Conservation (phyloP, 2,329 filamentous ascomycete genomes). For the Monosporascus sp. region DNA sequence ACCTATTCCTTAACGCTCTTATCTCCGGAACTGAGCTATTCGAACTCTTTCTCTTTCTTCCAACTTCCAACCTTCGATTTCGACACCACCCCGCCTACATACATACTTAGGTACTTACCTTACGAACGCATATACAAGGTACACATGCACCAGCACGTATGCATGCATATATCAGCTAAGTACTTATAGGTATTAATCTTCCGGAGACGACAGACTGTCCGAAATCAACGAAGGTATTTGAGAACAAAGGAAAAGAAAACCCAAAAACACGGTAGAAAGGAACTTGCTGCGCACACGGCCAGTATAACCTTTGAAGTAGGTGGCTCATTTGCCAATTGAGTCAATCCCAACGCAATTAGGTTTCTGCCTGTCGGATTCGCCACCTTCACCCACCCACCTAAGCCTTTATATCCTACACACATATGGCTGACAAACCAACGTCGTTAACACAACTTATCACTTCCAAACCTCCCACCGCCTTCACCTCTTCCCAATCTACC, state of each 20-base stretch:
- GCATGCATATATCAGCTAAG: neutral
- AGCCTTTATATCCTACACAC: constrained; percentile 3
- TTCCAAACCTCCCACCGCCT: constrained; percentile 8
- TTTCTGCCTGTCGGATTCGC: constrained; percentile 21
- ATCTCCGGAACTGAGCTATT: neutral
- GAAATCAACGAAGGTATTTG: neutral
- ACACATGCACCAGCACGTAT: neutral
- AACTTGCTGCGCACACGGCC: too few species aligned
- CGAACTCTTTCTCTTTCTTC: neutral
- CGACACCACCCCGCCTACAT: neutral
- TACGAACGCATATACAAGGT: neutral
- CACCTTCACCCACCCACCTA: constrained; percentile 10
- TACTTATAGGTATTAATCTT: neutral
- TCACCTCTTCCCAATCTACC: constrained; percentile 1
- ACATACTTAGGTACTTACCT: neutral
- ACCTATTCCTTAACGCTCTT: neutral
- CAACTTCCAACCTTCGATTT: neutral
- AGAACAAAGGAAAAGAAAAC: too few species aligned
- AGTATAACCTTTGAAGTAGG: too few species aligned
- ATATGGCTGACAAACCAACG: constrained; percentile 17
- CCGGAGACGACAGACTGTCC: neutral
- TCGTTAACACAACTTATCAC: neutral
- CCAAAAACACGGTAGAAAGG: too few species aligned
- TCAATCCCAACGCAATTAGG: constrained; percentile 18
- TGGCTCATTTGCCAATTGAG: constrained; percentile 12